Conservation (phyloP, 2,329 filamentous ascomycete genomes). For the Aspergillus eucalypticola region DNA sequence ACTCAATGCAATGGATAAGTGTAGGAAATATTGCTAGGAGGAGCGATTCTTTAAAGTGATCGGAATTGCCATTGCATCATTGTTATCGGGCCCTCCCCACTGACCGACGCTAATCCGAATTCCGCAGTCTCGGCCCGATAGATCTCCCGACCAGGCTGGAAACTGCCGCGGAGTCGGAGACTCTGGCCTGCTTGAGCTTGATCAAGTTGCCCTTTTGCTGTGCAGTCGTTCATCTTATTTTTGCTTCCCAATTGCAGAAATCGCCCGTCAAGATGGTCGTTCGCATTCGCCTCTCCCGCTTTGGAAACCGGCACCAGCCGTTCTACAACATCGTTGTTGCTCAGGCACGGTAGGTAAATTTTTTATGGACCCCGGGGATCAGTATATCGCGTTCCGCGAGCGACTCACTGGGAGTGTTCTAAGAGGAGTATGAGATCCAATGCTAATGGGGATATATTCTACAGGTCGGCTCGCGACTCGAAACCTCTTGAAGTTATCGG, state of each 20-base stretch:
- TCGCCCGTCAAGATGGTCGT: constrained; percentile 70
- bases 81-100: constrained; percentile 22
- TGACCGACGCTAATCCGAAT: constrained; percentile 26
- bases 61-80: constrained; percentile 10
- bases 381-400: background rate
- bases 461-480: constrained; percentile 79
- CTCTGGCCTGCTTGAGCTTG: constrained; percentile 12
- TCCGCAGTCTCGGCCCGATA: constrained; percentile 24
- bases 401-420: background rate
- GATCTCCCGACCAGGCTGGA: constrained; percentile 25
- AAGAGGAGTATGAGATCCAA: background rate
- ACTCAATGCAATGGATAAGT: background rate
- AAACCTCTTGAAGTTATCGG: constrained; percentile 91
- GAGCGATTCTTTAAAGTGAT: background rate
- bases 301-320: constrained; percentile 82
- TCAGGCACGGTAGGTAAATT: constrained; percentile 72
- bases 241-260: constrained; percentile 3
- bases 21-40: background rate
- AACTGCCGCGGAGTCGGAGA: constrained; percentile 31
- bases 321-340: constrained; percentile 98
- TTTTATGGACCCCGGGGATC: constrained; percentile 1
- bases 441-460: constrained; percentile 6
- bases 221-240: constrained; percentile 1
- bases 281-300: constrained; percentile 89
- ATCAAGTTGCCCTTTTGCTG: constrained; percentile 10